A percentile compares a stretch with the other conserved stretches of the same genome.
Conservation (phyloP, 2,329 filamentous ascomycete species). For the Daldinia eschscholtzii region DNA sequence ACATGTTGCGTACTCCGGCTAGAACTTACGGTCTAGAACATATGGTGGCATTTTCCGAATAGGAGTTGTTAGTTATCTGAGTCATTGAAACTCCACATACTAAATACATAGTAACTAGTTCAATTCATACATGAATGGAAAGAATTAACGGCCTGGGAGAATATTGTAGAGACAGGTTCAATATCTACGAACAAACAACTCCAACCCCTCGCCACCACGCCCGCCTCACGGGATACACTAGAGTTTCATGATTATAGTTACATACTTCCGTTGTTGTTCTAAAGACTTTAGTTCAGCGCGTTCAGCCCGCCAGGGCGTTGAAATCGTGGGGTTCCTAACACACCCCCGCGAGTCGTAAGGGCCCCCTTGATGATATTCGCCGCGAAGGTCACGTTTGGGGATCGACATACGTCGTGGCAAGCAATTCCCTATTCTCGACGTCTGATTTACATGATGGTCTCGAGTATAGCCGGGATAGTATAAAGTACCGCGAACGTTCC, state of each 20-base stretch:
- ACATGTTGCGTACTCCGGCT: neutral
- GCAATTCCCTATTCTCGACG: neutral
- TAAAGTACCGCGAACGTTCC: slow-evolving; percentile 26
- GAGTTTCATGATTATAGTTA: slow-evolving; percentile 29
- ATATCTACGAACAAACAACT: slow-evolving; percentile 20
- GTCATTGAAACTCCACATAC: slow-evolving; percentile 26
- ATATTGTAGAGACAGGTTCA: slow-evolving; percentile 21
- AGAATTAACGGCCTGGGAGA: slow-evolving; percentile 22
- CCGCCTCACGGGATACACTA: slow-evolving; percentile 10
- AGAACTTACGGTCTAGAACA: neutral
- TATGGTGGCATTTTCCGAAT: neutral
- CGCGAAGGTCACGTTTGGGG: neutral
- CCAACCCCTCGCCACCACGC: slow-evolving; percentile 1
- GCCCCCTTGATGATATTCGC: slow-evolving; percentile 16
- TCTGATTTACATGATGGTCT: slow-evolving; percentile 9
- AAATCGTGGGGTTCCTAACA: slow-evolving; percentile 13
- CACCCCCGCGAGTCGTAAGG: slow-evolving; percentile 32
- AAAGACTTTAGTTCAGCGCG: neutral
- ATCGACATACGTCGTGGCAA: slow-evolving; percentile 10
- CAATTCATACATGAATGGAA: slow-evolving; percentile 12
- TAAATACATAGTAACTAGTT: too few species aligned
- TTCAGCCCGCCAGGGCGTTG: slow-evolving; percentile 12
- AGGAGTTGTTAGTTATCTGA: slow-evolving; percentile 10
- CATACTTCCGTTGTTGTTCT: slow-evolving; percentile 4
- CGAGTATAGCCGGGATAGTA: slow-evolving; percentile 20